These are phyloP conservation scores for Septoria linicola DNA, from an alignment of 2,329 filamentous ascomycete species.

Conservation along the genomic window DNA sequence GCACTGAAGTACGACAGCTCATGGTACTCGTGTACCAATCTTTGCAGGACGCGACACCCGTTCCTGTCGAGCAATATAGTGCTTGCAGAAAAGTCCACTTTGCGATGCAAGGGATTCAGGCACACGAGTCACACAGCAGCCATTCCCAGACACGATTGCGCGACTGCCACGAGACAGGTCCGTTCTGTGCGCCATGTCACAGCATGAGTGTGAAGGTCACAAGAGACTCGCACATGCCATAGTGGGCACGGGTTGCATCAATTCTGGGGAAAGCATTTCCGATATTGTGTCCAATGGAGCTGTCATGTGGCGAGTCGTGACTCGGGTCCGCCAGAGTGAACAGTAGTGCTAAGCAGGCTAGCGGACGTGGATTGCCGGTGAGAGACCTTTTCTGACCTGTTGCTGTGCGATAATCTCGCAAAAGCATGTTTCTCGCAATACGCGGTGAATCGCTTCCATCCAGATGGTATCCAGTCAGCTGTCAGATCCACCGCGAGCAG, in stretches of 20 bases:
- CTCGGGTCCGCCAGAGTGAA: conserved; percentile 12
- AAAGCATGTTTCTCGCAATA: conserved; percentile 11
- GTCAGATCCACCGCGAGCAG: background rate
- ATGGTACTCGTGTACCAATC: conserved; percentile 11
- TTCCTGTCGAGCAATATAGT: conserved; percentile 26
- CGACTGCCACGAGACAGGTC: conserved; percentile 29
- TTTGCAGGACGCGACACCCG: conserved; percentile 24
- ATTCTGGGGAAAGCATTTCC: too few relatives aligned
- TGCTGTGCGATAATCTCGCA: conserved; percentile 7
- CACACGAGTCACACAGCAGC: conserved; percentile 17
- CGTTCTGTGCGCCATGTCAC: conserved; percentile 20
- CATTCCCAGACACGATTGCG: conserved; percentile 22
- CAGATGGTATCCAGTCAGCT: conserved; percentile 25
- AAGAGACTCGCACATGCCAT: conserved; percentile 20
- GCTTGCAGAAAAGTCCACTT: conserved; percentile 31
- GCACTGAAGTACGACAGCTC: conserved; percentile 28
- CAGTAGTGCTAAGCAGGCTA: conserved; percentile 14
- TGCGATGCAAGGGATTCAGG: conserved; percentile 26
- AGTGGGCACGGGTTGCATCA: conserved; percentile 11
- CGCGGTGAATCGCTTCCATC: conserved; percentile 24
- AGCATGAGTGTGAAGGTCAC: conserved; percentile 20
- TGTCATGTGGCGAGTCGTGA: conserved; percentile 7
- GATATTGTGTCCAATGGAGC: conserved; percentile 11
- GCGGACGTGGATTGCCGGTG: conserved; percentile 6
- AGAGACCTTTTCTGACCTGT: background rate